Conservation (phyloP, 2,329 filamentous ascomycete genomes). For the Colletotrichum navitas region DNA sequence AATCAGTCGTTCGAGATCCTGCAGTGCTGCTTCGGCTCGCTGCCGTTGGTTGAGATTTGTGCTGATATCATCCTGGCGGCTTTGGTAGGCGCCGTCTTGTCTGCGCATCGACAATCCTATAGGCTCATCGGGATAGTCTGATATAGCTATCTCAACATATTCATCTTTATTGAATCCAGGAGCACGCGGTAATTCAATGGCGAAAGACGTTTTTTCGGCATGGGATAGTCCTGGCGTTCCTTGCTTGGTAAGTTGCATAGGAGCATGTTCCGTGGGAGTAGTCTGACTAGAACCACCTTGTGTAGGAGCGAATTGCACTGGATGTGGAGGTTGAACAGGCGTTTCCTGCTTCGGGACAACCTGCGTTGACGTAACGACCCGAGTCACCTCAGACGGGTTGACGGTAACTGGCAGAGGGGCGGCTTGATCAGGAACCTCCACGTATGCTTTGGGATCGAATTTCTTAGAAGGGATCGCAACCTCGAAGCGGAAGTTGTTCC, state of each 20-base stretch:
- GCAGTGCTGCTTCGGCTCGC: conserved; percentile 80
- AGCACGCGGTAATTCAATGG: conserved; percentile 61
- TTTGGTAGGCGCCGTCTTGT: conserved; percentile 54
- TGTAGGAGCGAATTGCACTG: neutral
- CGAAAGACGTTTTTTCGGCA: conserved; percentile 48
- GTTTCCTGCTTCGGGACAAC: conserved; percentile 13
- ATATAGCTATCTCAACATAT: conserved; percentile 58
- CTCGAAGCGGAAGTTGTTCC: conserved; percentile 59
- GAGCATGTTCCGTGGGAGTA: neutral
- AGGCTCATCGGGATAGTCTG: conserved; percentile 61
- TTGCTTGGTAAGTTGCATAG: neutral
- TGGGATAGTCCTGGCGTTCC: neutral
- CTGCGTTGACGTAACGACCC: conserved; percentile 5
- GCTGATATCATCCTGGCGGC: conserved; percentile 68
- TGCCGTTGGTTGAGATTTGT: conserved; percentile 83
- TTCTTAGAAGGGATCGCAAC: conserved; percentile 62
- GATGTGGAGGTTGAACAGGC: neutral
- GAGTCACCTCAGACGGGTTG: conserved; percentile 15
- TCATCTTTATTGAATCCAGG: conserved; percentile 64
- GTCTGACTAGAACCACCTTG: conserved; percentile 5
- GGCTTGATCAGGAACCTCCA: conserved; percentile 48
- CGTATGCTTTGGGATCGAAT: conserved; percentile 54
- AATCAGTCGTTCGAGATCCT: conserved; percentile 77
- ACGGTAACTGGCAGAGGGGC: conserved; percentile 43
- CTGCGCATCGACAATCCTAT: conserved; percentile 64